Evolutionary conservation across 768 basidiomycete genomes (phyloP), one percentile per base, ranked within the genome.

Genomic region (Lentinus tigrinus): DNA sequence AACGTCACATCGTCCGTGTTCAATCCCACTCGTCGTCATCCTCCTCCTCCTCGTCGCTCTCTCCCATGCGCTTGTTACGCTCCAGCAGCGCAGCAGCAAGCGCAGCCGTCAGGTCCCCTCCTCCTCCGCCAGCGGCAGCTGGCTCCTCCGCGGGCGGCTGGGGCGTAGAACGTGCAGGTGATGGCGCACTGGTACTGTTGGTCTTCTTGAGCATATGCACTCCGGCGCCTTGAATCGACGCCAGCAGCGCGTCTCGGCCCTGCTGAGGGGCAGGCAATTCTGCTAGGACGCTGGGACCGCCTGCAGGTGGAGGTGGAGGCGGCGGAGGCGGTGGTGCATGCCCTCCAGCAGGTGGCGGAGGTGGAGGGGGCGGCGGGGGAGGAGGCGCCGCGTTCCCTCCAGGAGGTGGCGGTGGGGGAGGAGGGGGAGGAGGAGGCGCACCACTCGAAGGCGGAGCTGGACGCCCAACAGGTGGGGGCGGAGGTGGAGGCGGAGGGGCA

Each of bases 31-130:
- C 67, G 42, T 73, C 72, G 28, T 73, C 72, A 10, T 72, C 70
- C 3, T 73, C 69, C 5, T 72, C 73, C 27, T 73, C 73, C 6
- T 73, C 70, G 28, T 70, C 70, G 65, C 89, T 91, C 64, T 94
- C 92, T 2, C 90, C 93, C 64, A 96, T 75, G 67, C 91, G 88
- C 75, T 90, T 93, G 69, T 91, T 96, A 64, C 95, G 76, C 69
- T 88, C 84, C 65, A 87, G 74, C 61, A 98, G 72, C 1, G 94
- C 94, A 48, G 85, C 89, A 5, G 93, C 95, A 46, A 97, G 75
- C 8, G 93, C 91, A 4, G 84, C 79, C 0, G 94, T 93, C 58
- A 96, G 71, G 73, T 95, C 88, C 0, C 81, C 88, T 11, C 88
- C 91, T 13, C 77, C 85, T 14, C 70, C 70, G 9, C 67, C 67